A percentile compares a stretch with the other conserved stretches of the same genome.
phyloP scores from a whole-genome alignment of 1,284 basidiomycete genomes.

The Inonotus hispidus region DNA sequence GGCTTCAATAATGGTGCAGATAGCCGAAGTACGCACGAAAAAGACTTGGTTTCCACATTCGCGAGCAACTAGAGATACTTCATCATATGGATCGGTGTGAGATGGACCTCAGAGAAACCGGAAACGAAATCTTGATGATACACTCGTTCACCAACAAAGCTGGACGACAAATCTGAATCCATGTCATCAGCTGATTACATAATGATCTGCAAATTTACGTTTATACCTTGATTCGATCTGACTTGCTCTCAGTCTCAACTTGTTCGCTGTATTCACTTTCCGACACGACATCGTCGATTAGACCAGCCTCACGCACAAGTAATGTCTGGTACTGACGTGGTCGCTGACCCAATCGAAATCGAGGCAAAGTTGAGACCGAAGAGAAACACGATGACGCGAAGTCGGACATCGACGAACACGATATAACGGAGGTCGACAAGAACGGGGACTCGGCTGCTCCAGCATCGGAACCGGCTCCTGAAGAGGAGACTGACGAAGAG shows the following conservation, averaged over 20 bases:
- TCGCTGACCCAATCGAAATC: constrained; percentile 1
- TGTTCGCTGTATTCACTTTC: too few relatives aligned
- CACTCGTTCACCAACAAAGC: too few relatives aligned
- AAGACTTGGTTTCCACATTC: too few relatives aligned
- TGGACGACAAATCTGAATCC: not conserved
- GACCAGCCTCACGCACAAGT: not conserved
- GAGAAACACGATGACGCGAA: constrained; percentile 9
- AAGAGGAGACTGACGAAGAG: constrained; percentile 28
- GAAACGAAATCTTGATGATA: too few relatives aligned
- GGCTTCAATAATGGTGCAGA: too few relatives aligned
- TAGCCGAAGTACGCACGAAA: too few relatives aligned
- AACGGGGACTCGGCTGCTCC: constrained; percentile 1
- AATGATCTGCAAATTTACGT: not conserved
- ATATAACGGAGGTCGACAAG: constrained; percentile 6
- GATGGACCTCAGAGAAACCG: too few relatives aligned
- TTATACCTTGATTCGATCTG: not conserved
- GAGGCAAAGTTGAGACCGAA: constrained; percentile 7
- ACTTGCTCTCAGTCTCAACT: not conserved
- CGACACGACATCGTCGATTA: not conserved
- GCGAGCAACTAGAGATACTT: too few relatives aligned
- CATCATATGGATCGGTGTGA: too few relatives aligned
- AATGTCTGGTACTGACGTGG: constrained; percentile 3
- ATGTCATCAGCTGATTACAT: constrained; percentile 14
- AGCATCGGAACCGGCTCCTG: not conserved
- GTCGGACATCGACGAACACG: constrained; percentile 8